These are phyloP conservation scores for Saxophila tyrrhenica DNA, from an alignment of 495 filamentous ascomycete genomes.

Conservation along the genomic window DNA sequence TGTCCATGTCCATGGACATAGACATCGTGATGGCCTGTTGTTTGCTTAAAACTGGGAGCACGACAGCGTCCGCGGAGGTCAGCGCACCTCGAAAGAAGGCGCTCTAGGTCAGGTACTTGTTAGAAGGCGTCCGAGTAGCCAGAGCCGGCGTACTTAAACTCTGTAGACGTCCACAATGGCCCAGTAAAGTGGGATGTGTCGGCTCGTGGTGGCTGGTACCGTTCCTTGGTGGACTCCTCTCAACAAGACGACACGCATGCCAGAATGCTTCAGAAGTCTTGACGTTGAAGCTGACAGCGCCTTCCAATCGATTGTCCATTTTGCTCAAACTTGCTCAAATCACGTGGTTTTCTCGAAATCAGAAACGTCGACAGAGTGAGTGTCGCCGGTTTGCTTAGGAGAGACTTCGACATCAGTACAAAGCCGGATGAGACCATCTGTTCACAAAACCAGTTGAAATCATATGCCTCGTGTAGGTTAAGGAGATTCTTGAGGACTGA, in stretches of 20 bases:
- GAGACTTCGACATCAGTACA: too few relatives aligned
- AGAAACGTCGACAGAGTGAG: neutral
- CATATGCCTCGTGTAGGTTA: too few relatives aligned
- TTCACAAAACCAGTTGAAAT: too few relatives aligned
- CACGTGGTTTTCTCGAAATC: neutral
- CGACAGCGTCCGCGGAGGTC: neutral
- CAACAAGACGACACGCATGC: too few relatives aligned
- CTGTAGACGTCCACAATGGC: neutral
- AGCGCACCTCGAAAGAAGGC: neutral
- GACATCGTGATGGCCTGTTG: neutral
- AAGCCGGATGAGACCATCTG: too few relatives aligned
- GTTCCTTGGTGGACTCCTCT: too few relatives aligned
- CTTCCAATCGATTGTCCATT: too few relatives aligned
- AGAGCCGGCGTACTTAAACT: neutral
- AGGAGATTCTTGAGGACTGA: neutral
- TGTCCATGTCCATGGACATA: conserved; percentile 12
- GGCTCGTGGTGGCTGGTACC: neutral
- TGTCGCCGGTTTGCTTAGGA: too few relatives aligned
- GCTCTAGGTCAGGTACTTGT: neutral
- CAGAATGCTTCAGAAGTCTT: too few relatives aligned
- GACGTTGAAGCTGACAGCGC: too few relatives aligned
- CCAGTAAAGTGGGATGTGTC: neutral
- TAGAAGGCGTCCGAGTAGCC: neutral
- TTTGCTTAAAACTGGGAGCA: neutral
- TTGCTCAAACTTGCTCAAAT: neutral